Conservation (phyloP, 1,284 basidiomycete species). For the Pterulicium gracile region DNA sequence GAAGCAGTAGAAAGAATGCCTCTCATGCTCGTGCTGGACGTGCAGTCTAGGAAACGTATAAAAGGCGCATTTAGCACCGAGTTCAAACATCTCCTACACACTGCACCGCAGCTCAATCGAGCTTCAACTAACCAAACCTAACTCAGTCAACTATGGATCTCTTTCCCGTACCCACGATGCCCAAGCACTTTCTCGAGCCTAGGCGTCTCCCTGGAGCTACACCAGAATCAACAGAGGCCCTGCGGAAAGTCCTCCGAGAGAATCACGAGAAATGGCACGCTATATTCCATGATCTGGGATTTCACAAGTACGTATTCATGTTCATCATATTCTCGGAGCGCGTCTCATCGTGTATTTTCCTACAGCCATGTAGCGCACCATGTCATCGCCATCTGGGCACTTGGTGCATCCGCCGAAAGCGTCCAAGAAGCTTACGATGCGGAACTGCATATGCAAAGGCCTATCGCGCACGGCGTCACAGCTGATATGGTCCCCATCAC, state of each 20-base stretch:
- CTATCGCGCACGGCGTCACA: background rate
- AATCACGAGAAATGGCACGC: background rate
- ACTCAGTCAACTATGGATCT: too few relatives aligned
- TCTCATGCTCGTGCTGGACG: too few relatives aligned
- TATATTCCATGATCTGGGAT: background rate
- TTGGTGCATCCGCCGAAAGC: background rate
- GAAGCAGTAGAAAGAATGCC: too few relatives aligned
- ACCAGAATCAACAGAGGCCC: background rate
- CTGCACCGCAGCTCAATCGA: too few relatives aligned
- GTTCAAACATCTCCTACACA: too few relatives aligned
- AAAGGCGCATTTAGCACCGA: too few relatives aligned
- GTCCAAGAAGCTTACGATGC: background rate
- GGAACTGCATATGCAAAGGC: background rate
- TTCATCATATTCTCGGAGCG: too few relatives aligned
- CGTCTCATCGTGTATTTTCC: too few relatives aligned
- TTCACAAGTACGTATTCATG: conserved; percentile 1
- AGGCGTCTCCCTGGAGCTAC: background rate
- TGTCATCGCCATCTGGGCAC: background rate
- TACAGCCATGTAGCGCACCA: background rate
- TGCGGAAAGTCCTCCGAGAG: background rate
- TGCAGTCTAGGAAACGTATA: too few relatives aligned
- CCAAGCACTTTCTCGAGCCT: background rate
- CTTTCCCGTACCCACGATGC: background rate
- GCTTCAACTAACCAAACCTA: too few relatives aligned
- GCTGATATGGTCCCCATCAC: background rate